A percentile compares a stretch with the other conserved stretches of the same genome.
Conservation (phyloP, 129 eudicot species). For the Artemisia argyi region DNA sequence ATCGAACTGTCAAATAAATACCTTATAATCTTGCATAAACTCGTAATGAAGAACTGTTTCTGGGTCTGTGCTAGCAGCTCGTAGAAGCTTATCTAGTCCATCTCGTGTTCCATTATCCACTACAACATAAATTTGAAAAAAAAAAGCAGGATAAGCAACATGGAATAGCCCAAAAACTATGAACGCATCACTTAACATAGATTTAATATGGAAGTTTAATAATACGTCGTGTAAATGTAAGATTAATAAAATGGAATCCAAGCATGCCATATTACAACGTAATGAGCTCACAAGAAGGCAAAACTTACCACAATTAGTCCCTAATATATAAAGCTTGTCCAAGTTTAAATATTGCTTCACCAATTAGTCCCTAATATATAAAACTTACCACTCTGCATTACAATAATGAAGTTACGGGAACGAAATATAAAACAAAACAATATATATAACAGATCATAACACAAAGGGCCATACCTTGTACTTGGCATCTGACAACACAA, state of each 20-base stretch:
- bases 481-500: conserved; percentile 99
- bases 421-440: conserved; percentile 15
- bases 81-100: conserved; percentile 92
- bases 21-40: conserved; percentile 99
- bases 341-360: conserved; percentile 83
- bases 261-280: no score
- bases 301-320: conserved; percentile 89
- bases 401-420: conserved; percentile 53
- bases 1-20: conserved; percentile 16
- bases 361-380: no score
- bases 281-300: conserved; percentile 6
- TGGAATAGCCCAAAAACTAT: no score
- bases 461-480: conserved; percentile 63
- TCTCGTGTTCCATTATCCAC: conserved; percentile 97
- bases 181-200: no score
- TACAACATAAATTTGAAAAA: conserved; percentile 38
- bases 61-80: conserved; percentile 93
- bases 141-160: background rate
- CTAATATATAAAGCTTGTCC: conserved; percentile 96
- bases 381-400: conserved; percentile 83
- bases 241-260: no score
- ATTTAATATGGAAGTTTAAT: no score
- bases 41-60: conserved; percentile 96
- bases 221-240: no score
- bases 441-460: background rate